Percentiles rank a stretch among this genome's conserved stretches.
Conservation (phyloP, 73 alveolate genomes). For the Paramecium sexaurelia region DNA sequence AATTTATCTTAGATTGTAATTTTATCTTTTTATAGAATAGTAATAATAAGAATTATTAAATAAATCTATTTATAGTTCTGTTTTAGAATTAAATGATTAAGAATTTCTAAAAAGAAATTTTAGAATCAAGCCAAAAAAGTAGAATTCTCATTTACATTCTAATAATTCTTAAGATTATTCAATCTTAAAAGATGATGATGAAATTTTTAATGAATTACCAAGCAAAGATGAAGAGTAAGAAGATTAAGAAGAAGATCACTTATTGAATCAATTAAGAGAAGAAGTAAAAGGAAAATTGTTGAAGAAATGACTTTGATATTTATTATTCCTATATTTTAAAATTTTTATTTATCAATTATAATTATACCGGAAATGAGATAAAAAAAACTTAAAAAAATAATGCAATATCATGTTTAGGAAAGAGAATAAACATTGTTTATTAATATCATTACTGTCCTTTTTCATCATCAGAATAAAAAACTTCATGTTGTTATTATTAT, state of each 20-base stretch:
- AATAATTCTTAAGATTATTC: not conserved
- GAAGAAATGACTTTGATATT: not conserved
- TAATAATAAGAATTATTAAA: slow-evolving; percentile 33
- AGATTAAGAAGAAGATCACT: not conserved
- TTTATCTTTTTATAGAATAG: not conserved
- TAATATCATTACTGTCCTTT: not conserved
- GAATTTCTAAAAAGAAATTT: slow-evolving; percentile 26
- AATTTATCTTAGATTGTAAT: not conserved
- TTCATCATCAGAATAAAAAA: not conserved
- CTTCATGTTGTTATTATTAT: not conserved
- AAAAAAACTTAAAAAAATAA: not conserved
- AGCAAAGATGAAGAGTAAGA: slow-evolving; percentile 20
- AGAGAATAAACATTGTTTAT: not conserved
- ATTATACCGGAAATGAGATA: too few relatives aligned
- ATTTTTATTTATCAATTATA: not conserved
- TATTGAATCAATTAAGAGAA: not conserved
- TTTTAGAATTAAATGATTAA: not conserved
- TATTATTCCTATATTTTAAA: not conserved
- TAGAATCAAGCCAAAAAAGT: not conserved
- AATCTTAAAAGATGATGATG: slow-evolving; percentile 2
- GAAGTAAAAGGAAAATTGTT: not conserved
- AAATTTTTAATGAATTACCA: not conserved
- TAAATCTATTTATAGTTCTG: not conserved
- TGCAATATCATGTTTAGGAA: not conserved
- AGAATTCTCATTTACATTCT: not conserved